These are phyloP conservation scores for Ceraceosorus guamensis DNA, from an alignment of 1,284 basidiomycete species.

Conservation along the genomic window DNA sequence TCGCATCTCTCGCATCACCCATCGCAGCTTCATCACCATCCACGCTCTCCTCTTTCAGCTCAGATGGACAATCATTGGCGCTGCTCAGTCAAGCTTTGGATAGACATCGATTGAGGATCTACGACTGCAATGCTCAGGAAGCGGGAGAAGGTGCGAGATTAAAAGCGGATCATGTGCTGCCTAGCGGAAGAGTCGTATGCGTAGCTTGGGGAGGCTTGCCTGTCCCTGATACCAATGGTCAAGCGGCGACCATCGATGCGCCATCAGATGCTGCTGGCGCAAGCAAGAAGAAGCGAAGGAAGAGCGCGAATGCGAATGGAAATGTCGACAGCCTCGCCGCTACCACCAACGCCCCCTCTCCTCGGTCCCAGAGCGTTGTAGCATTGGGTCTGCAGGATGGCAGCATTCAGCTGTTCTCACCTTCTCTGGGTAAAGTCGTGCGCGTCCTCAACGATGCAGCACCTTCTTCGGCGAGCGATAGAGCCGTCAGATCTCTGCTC, in stretches of 20 bases:
- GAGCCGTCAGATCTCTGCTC: conserved; percentile 22
- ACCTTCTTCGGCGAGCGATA: conserved; percentile 21
- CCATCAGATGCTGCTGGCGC: conserved; percentile 1
- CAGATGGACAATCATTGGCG: conserved; percentile 58
- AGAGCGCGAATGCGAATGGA: conserved; percentile 12
- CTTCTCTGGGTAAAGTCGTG: conserved; percentile 30
- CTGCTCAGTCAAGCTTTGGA: conserved; percentile 64
- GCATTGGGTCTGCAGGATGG: conserved; percentile 37
- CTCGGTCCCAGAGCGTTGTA: conserved; percentile 21
- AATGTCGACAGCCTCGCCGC: conserved; percentile 5
- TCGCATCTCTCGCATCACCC: background rate
- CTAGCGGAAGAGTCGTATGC: background rate
- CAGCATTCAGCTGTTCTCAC: conserved; percentile 33
- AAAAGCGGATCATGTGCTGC: conserved; percentile 52
- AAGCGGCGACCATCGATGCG: conserved; percentile 10
- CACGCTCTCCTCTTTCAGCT: conserved; percentile 60
- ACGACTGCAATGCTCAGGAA: conserved; percentile 57
- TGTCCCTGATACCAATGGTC: conserved; percentile 2
- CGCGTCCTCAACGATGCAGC: conserved; percentile 23
- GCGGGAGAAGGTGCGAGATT: conserved; percentile 57
- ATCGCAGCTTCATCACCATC: conserved; percentile 48
- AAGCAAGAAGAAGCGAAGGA: conserved; percentile 24
- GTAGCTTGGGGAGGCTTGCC: conserved; percentile 16
- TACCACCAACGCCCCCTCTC: background rate
- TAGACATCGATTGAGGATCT: conserved; percentile 65